Percentiles rank a stretch among this genome's conserved stretches.
Conservation (phyloP, 768 basidiomycete species). For the Suillus placidus region DNA sequence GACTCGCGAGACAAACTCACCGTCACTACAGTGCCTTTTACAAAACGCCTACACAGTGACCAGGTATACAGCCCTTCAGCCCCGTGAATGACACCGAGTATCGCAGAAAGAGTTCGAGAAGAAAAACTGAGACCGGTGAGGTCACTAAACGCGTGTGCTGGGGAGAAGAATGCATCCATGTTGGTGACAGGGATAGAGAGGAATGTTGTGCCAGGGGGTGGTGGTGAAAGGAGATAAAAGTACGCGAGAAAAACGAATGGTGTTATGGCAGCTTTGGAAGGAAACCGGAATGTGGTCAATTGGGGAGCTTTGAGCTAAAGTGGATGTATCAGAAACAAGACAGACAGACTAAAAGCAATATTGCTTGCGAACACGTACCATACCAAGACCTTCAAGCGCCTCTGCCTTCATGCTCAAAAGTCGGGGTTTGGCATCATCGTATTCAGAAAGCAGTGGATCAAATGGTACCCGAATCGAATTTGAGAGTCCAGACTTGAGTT, state of each 20-base stretch:
- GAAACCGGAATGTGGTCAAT: slow-evolving; percentile 49
- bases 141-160: slow-evolving; percentile 20
- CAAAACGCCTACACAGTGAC: slow-evolving; percentile 33
- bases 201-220: slow-evolving; percentile 11
- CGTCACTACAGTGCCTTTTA: slow-evolving; percentile 20
- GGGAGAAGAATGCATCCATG: slow-evolving; percentile 22
- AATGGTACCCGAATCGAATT: slow-evolving; percentile 56
- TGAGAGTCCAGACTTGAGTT: slow-evolving; percentile 49
- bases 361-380: slow-evolving; percentile 48
- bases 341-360: neutral
- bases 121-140: slow-evolving; percentile 22
- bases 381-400: slow-evolving; percentile 68
- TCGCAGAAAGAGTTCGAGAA: slow-evolving; percentile 12
- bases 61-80: slow-evolving; percentile 32
- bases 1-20: slow-evolving; percentile 16
- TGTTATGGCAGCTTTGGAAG: slow-evolving; percentile 36
- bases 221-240: slow-evolving; percentile 25
- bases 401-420: slow-evolving; percentile 78
- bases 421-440: slow-evolving; percentile 82
- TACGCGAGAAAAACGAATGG: slow-evolving; percentile 23
- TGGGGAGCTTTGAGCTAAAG: slow-evolving; percentile 23
- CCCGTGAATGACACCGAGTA: slow-evolving; percentile 16
- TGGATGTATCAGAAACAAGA: neutral
- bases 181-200: slow-evolving; percentile 16
- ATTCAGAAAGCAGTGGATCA: slow-evolving; percentile 70